These are phyloP conservation scores for Crepidotus variabilis DNA, from an alignment of 768 basidiomycete genomes.

Conservation along the genomic window DNA sequence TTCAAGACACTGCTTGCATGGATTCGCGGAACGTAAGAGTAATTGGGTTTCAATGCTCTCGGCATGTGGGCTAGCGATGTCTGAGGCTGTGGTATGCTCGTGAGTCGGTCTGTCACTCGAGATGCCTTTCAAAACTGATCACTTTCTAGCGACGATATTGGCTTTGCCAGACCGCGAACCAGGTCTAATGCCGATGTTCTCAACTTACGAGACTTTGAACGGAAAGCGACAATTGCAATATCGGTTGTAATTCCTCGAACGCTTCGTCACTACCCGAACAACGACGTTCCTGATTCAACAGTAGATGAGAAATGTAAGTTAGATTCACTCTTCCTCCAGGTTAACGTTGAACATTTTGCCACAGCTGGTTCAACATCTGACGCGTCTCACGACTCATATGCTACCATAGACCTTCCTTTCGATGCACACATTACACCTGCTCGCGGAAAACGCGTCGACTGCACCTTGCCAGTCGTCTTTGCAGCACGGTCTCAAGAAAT, in stretches of 20 bases:
- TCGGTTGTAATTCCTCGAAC: not conserved
- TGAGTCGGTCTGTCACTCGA: no score
- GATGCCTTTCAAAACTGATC: not conserved
- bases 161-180: not conserved
- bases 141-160: not conserved
- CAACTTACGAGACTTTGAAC: not conserved
- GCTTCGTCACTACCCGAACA: not conserved
- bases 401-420: conserved; percentile 1
- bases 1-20: not conserved
- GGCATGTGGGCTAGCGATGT: not conserved
- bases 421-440: conserved; percentile 3
- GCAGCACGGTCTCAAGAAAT: not conserved
- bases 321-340: not conserved
- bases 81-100: not conserved
- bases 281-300: not conserved
- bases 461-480: conserved; percentile 6
- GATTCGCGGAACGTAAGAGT: not conserved
- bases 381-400: not conserved
- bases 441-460: conserved; percentile 5
- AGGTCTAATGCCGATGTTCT: not conserved
- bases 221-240: not conserved
- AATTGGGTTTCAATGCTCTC: not conserved
- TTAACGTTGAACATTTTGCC: not conserved
- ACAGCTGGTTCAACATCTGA: not conserved
- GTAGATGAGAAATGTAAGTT: not conserved